Conservation (phyloP, 768 basidiomycete species). For the Tephrocybe sp. region DNA sequence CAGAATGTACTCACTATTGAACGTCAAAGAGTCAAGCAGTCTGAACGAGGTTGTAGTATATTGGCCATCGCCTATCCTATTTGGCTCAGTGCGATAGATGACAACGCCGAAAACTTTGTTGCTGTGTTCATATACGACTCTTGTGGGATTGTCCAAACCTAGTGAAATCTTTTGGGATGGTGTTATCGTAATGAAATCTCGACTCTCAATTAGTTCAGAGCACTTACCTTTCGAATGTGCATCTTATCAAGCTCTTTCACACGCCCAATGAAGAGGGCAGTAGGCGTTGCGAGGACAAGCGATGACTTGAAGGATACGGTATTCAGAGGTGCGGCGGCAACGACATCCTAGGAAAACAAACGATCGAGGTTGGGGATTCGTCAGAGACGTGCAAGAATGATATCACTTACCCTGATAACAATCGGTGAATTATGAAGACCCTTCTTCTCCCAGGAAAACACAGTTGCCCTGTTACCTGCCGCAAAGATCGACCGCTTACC, state of each 20-base stretch:
- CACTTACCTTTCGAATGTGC: conserved; percentile 72
- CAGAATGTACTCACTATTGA: conserved; percentile 47
- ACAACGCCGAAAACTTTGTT: conserved; percentile 65
- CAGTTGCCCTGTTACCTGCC: conserved; percentile 63
- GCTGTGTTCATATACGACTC: conserved; percentile 57
- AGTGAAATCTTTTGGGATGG: conserved; percentile 53
- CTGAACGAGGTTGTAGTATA: conserved; percentile 54
- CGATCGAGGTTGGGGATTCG: no score
- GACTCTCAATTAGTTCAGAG: neutral
- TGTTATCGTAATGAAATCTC: neutral
- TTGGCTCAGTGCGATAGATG: conserved; percentile 52
- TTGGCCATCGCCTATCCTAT: conserved; percentile 50
- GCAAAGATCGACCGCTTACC: conserved; percentile 63
- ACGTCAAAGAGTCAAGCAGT: conserved; percentile 61
- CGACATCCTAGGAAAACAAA: conserved; percentile 40
- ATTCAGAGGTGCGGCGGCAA: conserved; percentile 49
- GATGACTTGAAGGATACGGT: conserved; percentile 46
- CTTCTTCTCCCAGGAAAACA: conserved; percentile 67
- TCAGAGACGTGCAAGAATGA: neutral
- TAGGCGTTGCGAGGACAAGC: conserved; percentile 55
- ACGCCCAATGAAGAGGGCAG: conserved; percentile 60
- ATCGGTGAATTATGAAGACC: conserved; percentile 67
- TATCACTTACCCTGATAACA: conserved; percentile 53
- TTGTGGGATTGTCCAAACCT: conserved; percentile 68
- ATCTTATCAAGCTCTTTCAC: conserved; percentile 71